Percentiles rank a stretch among this genome's conserved stretches.
Evolutionary conservation across 441 rosid species (phyloP).

Genomic region (Mallotus japonicus): DNA sequence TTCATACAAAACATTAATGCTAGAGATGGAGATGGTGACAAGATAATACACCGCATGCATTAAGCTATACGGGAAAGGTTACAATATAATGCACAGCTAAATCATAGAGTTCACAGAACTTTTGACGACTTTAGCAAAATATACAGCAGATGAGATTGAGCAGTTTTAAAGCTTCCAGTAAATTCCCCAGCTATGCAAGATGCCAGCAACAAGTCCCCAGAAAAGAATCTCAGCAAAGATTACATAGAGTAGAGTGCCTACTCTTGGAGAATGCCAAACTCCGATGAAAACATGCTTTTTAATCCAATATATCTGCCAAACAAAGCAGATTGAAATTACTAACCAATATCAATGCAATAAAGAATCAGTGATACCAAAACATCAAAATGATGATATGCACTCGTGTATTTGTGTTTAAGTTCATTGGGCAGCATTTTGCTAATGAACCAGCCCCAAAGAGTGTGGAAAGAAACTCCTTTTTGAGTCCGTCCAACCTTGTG

Average conservation of each 20-base stretch:
- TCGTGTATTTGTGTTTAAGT: neutral
- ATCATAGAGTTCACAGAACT: neutral
- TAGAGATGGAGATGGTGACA: too few relatives aligned
- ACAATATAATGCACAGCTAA: neutral
- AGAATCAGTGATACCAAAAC: too few relatives aligned
- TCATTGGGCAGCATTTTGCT: too few relatives aligned
- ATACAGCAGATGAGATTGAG: neutral
- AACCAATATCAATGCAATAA: too few relatives aligned
- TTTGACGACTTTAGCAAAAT: neutral
- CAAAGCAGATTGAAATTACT: neutral
- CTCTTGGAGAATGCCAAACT: constrained; percentile 65
- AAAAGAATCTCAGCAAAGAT: constrained; percentile 74
- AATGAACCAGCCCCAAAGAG: too few relatives aligned
- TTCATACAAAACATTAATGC: too few relatives aligned
- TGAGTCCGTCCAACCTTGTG: neutral
- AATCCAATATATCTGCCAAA: constrained; percentile 46
- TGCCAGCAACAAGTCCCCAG: constrained; percentile 63
- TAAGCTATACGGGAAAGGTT: too few relatives aligned
- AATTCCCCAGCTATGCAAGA: constrained; percentile 48
- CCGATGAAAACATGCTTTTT: constrained; percentile 56
- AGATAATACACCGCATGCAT: too few relatives aligned
- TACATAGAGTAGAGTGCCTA: constrained; percentile 65
- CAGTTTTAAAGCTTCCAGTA: constrained; percentile 71
- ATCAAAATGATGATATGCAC: too few relatives aligned
- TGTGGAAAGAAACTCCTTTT: neutral